Conservation (phyloP, 805 yeast genomes). For the Cyberlindnera mrakii region DNA sequence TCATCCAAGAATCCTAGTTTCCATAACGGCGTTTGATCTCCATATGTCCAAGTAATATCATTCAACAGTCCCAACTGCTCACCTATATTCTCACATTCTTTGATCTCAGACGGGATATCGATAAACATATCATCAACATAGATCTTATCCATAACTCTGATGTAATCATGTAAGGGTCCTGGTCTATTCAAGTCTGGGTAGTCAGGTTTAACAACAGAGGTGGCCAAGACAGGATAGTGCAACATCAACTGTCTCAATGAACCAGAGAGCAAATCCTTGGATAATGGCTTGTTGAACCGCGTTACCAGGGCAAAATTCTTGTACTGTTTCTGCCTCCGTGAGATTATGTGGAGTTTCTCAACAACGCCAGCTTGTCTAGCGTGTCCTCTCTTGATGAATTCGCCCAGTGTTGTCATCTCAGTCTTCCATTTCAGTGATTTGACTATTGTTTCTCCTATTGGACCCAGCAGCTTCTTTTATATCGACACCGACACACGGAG, state of each 20-base stretch:
- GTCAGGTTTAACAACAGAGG: conserved; percentile 13
- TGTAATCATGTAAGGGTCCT: conserved; percentile 13
- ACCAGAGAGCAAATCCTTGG: conserved; percentile 3
- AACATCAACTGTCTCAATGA: conserved; percentile 9
- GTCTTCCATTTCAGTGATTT: no score
- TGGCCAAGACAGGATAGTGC: conserved; percentile 14
- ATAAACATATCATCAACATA: conserved; percentile 10
- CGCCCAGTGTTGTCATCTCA: background rate
- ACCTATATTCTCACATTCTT: background rate
- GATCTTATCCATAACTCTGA: conserved; percentile 14
- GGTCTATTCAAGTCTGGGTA: conserved; percentile 11
- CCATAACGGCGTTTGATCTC: conserved; percentile 12
- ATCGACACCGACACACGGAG: no score
- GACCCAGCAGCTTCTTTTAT: no score
- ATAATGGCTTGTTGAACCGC: conserved; percentile 8
- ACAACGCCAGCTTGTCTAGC: conserved; percentile 18
- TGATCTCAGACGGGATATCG: conserved; percentile 7
- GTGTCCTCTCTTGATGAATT: conserved; percentile 11
- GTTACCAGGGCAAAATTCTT: conserved; percentile 14
- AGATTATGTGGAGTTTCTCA: conserved; percentile 18
- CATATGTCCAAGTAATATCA: conserved; percentile 12
- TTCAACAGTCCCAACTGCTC: conserved; percentile 8
- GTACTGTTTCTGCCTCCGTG: conserved; percentile 14
- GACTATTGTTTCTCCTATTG: no score
- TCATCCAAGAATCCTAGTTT: conserved; percentile 14